These are phyloP conservation scores for Crotalaria pallida DNA, from an alignment of 306 rosid genomes.

Conservation along the genomic window DNA sequence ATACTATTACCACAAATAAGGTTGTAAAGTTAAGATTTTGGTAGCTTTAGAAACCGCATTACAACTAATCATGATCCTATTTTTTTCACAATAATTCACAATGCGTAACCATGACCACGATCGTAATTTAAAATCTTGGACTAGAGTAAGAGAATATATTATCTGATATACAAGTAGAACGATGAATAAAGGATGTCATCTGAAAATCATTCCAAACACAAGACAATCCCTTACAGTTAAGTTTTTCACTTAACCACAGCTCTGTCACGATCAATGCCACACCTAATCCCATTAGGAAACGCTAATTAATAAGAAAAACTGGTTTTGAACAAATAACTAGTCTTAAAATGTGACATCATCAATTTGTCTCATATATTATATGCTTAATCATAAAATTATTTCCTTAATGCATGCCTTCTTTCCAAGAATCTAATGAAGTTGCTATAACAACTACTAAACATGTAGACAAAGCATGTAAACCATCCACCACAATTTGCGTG, in stretches of 20 bases:
- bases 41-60: no score
- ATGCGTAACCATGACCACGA: no score
- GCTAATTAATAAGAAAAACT: conserved; percentile 1
- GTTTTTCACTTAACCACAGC: conserved; percentile 12
- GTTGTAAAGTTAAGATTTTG: no score
- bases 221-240: conserved; percentile 10
- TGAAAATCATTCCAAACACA: conserved; percentile 1
- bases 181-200: background rate
- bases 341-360: conserved; percentile 12
- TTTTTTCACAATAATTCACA: no score
- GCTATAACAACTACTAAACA: conserved; percentile 19
- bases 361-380: background rate
- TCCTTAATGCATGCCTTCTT: conserved; percentile 27
- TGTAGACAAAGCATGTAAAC: conserved; percentile 17
- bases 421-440: conserved; percentile 6
- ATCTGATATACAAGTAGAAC: background rate
- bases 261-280: conserved; percentile 8
- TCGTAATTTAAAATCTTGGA: no score
- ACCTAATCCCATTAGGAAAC: conserved; percentile 35
- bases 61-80: no score
- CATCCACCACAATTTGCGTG: background rate
- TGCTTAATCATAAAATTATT: background rate
- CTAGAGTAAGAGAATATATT: background rate
- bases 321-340: conserved; percentile 5
- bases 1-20: no score